Percentiles rank a stretch among this genome's conserved stretches.
Conservation (phyloP, 192 early-diverging fungal genomes). For the Gigaspora rosea region DNA sequence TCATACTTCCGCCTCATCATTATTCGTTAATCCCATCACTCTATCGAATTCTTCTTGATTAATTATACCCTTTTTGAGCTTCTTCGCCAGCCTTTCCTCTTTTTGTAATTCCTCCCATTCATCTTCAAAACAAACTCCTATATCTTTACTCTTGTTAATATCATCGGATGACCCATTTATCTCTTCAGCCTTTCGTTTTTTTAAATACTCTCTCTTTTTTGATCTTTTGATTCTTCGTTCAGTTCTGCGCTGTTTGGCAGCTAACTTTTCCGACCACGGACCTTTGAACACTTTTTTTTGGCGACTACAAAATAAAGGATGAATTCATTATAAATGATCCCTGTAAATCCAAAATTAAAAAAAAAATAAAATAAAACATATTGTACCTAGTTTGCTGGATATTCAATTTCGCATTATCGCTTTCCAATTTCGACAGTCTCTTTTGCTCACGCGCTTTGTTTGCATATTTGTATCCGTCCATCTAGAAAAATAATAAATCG, state of each 20-base stretch:
- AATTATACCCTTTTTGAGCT: conserved; percentile 57
- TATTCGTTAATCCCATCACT: conserved; percentile 41
- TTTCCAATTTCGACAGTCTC: conserved; percentile 55
- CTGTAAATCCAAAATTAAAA: too few relatives aligned
- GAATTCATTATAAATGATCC: too few relatives aligned
- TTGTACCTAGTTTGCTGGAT: neutral
- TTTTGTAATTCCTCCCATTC: conserved; percentile 64
- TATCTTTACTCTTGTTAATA: conserved; percentile 8
- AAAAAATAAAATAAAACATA: too few relatives aligned
- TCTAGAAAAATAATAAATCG: conserved; percentile 39
- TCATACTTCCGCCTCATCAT: neutral
- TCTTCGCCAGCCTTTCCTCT: conserved; percentile 63
- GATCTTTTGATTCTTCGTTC: conserved; percentile 72
- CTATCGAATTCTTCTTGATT: conserved; percentile 50
- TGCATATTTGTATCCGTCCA: conserved; percentile 64
- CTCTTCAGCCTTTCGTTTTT: conserved; percentile 42
- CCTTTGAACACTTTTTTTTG: conserved; percentile 1
- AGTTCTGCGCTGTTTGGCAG: conserved; percentile 62
- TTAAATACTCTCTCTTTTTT: conserved; percentile 53
- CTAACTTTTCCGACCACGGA: conserved; percentile 76
- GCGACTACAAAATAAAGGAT: neutral
- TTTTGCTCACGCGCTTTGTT: conserved; percentile 74
- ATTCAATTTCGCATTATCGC: conserved; percentile 28
- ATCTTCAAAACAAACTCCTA: conserved; percentile 41
- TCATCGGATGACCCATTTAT: conserved; percentile 36